These are phyloP conservation scores for Saccharomyces pastorianus DNA, from an alignment of 1,139 yeast species.

Conservation along the genomic window DNA sequence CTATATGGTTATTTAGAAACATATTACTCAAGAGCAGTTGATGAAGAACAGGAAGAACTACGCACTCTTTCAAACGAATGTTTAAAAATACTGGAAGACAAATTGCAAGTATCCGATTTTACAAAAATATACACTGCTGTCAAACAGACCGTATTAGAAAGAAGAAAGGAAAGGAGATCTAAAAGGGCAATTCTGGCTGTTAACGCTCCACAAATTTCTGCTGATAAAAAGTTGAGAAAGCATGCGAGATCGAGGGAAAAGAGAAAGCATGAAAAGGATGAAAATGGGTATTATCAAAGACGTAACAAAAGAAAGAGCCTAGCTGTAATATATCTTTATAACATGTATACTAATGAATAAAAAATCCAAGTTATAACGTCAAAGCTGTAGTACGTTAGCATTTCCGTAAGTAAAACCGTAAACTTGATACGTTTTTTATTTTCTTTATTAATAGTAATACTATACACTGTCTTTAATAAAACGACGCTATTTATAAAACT, in stretches of 20 bases:
- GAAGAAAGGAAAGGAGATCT: slow-evolving; percentile 70
- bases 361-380: too few relatives aligned
- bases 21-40: slow-evolving; percentile 33
- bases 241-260: slow-evolving; percentile 70
- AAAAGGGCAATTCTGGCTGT: slow-evolving; percentile 72
- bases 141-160: slow-evolving; percentile 46
- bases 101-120: slow-evolving; percentile 67
- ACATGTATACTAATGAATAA: not conserved
- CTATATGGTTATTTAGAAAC: slow-evolving; percentile 47
- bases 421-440: not conserved
- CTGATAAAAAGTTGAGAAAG: slow-evolving; percentile 66
- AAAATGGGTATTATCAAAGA: slow-evolving; percentile 63
- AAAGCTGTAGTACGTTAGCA: not conserved
- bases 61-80: slow-evolving; percentile 60
- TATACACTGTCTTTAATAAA: not conserved
- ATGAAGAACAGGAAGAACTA: slow-evolving; percentile 43
- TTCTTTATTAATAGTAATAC: not conserved
- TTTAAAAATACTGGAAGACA: slow-evolving; percentile 55
- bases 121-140: slow-evolving; percentile 58
- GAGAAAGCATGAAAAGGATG: slow-evolving; percentile 67
- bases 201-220: slow-evolving; percentile 72
- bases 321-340: not conserved
- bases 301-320: slow-evolving; percentile 42
- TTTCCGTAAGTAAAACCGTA: not conserved
- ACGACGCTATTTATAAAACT: not conserved